These are phyloP conservation scores for Xylaria polymorpha DNA, from an alignment of 2,329 filamentous ascomycete species.

Conservation along the genomic window DNA sequence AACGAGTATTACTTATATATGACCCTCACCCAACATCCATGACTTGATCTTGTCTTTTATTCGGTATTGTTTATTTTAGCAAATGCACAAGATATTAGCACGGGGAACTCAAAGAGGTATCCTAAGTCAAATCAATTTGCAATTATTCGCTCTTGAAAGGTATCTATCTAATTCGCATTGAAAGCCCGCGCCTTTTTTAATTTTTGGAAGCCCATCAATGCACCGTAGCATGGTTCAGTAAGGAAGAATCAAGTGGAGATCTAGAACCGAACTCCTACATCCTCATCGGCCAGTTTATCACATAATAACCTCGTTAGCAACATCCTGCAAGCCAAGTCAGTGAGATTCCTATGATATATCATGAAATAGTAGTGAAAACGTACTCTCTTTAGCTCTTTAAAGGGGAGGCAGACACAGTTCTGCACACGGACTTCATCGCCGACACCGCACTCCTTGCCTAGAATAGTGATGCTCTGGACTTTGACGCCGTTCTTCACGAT, in stretches of 20 bases:
- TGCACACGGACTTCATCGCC: conserved; percentile 95
- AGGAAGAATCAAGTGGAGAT: conserved; percentile 28
- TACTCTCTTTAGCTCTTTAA: conserved; percentile 97
- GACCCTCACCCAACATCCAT: no score
- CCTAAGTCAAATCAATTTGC: conserved; percentile 11
- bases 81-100: not conserved
- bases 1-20: not conserved
- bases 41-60: not conserved
- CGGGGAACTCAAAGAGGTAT: not conserved
- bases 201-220: conserved; percentile 24
- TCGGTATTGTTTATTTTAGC: not conserved
- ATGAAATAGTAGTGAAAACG: conserved; percentile 53
- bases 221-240: conserved; percentile 22
- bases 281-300: conserved; percentile 57
- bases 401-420: conserved; percentile 97
- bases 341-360: conserved; percentile 45
- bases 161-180: conserved; percentile 34
- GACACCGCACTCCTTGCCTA: conserved; percentile 95
- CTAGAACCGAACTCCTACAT: conserved; percentile 10
- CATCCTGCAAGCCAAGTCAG: conserved; percentile 68
- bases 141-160: conserved; percentile 28
- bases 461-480: conserved; percentile 97
- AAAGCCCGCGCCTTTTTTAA: conserved; percentile 25
- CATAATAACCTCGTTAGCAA: conserved; percentile 92
- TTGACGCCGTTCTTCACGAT: conserved; percentile 98